Percentiles rank a stretch among this genome's conserved stretches.
These are phyloP conservation scores for Fusarium pseudograminearum DNA, from an alignment of 2,329 filamentous ascomycete species.

Conservation along the genomic window DNA sequence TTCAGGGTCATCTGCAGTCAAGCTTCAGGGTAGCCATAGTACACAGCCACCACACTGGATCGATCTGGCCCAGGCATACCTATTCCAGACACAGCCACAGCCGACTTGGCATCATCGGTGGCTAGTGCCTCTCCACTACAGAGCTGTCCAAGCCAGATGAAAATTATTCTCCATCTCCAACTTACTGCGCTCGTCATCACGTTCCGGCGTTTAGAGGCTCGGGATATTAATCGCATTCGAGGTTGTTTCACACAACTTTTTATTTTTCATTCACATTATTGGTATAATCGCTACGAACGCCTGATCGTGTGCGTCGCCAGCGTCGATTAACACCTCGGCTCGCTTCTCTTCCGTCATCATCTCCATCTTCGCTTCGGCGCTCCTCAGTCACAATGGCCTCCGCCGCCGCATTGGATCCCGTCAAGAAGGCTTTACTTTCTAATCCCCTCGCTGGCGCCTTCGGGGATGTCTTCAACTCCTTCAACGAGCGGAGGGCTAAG, in stretches of 20 bases:
- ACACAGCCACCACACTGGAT: too few relatives aligned
- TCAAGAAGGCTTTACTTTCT: conserved; percentile 73
- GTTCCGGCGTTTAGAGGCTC: conserved; percentile 49
- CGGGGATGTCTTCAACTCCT: conserved; percentile 82
- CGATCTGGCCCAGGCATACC: too few relatives aligned
- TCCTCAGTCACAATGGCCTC: conserved; percentile 62
- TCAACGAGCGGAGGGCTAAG: conserved; percentile 87
- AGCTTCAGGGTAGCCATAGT: conserved; percentile 27
- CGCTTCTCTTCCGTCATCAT: conserved; percentile 45
- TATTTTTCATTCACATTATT: conserved; percentile 18
- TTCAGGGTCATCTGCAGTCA: background rate
- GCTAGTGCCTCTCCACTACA: conserved; percentile 48
- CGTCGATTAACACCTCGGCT: conserved; percentile 34
- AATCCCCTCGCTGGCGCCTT: conserved; percentile 79
- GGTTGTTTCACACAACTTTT: conserved; percentile 41
- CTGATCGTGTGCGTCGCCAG: conserved; percentile 32
- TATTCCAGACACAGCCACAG: conserved; percentile 30
- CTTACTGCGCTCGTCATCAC: conserved; percentile 51
- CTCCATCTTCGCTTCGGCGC: conserved; percentile 42
- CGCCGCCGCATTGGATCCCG: conserved; percentile 62
- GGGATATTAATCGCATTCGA: conserved; percentile 42
- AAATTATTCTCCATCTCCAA: conserved; percentile 54
- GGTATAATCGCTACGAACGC: conserved; percentile 12
- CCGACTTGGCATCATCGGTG: conserved; percentile 47
- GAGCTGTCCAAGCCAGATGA: conserved; percentile 50